phyloP scores from a whole-genome alignment of 768 basidiomycete species.

The Rubroboletus pulcherrimus region DNA sequence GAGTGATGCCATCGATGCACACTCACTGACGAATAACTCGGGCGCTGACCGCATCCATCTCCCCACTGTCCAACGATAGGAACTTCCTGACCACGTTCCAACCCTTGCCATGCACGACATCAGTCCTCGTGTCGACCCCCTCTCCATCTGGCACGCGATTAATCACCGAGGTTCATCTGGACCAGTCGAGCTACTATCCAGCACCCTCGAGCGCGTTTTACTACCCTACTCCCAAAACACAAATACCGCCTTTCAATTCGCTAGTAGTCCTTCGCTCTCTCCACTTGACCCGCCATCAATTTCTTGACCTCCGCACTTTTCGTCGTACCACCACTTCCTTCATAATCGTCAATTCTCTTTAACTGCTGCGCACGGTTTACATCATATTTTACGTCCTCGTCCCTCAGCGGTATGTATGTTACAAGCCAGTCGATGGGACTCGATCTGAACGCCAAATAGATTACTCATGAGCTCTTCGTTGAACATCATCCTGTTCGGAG shows the following conservation, averaged over 20 bases:
- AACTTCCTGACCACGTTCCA: conserved; percentile 12
- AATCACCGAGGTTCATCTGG: conserved; percentile 22
- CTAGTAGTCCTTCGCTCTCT: background rate
- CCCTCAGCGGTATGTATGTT: conserved; percentile 10
- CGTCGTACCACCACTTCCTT: background rate
- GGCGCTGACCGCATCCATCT: background rate
- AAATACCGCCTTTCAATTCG: conserved; percentile 12
- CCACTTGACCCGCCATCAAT: conserved; percentile 2
- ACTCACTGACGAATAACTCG: background rate
- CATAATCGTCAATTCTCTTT: background rate
- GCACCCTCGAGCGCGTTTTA: background rate
- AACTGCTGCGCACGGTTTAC: background rate
- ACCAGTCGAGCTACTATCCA: conserved; percentile 7
- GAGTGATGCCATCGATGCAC: background rate
- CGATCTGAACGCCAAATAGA: conserved; percentile 20
- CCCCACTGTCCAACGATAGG: conserved; percentile 1
- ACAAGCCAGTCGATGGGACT: conserved; percentile 1
- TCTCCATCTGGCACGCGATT: conserved; percentile 6
- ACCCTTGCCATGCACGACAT: conserved; percentile 2
- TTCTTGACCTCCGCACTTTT: background rate
- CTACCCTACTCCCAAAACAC: conserved; percentile 7
- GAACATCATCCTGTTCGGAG: conserved; percentile 45
- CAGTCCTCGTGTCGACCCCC: conserved; percentile 15
- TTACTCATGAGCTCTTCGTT: conserved; percentile 18
- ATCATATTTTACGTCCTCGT: background rate